These are phyloP conservation scores for Globisporangium camurandrum DNA, from an alignment of 352 stramenopile species.

Conservation along the genomic window DNA sequence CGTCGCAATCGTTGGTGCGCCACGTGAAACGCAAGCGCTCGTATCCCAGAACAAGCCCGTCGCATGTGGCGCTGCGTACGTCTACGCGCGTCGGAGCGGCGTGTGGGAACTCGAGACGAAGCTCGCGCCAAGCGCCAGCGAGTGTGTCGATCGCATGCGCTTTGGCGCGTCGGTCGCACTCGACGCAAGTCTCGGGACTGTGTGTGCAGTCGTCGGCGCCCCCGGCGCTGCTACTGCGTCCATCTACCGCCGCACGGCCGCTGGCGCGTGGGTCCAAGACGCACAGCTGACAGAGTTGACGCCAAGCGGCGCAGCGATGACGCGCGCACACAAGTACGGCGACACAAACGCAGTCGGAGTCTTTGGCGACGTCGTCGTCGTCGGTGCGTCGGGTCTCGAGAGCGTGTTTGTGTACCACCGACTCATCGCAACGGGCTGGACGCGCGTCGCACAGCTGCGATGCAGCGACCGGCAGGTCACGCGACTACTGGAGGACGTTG, in stretches of 20 bases:
- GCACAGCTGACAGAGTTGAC: slow-evolving; percentile 29
- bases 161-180: slow-evolving; percentile 69
- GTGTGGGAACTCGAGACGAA: slow-evolving; percentile 65
- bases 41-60: slow-evolving; percentile 8
- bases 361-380: slow-evolving; percentile 81
- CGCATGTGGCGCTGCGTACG: slow-evolving; percentile 55
- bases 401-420: slow-evolving; percentile 71
- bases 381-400: slow-evolving; percentile 77
- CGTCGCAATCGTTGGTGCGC: slow-evolving; percentile 58
- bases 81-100: slow-evolving; percentile 54
- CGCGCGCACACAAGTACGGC: slow-evolving; percentile 59
- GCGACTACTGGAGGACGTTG: slow-evolving; percentile 61
- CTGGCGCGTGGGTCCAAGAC: slow-evolving; percentile 44
- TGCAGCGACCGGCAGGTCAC: slow-evolving; percentile 83
- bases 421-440: slow-evolving; percentile 35
- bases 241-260: slow-evolving; percentile 27
- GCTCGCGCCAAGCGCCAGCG: slow-evolving; percentile 28
- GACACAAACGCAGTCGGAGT: slow-evolving; percentile 66
- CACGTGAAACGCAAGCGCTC: slow-evolving; percentile 28
- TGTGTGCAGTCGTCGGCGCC: slow-evolving; percentile 61
- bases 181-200: slow-evolving; percentile 49
- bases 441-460: slow-evolving; percentile 40
- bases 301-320: slow-evolving; percentile 19
- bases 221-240: slow-evolving; percentile 49
- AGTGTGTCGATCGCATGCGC: slow-evolving; percentile 35